Base-by-base conservation (phyloP, 179 eudicot species). In the Patellifolia procumbens region DNA sequence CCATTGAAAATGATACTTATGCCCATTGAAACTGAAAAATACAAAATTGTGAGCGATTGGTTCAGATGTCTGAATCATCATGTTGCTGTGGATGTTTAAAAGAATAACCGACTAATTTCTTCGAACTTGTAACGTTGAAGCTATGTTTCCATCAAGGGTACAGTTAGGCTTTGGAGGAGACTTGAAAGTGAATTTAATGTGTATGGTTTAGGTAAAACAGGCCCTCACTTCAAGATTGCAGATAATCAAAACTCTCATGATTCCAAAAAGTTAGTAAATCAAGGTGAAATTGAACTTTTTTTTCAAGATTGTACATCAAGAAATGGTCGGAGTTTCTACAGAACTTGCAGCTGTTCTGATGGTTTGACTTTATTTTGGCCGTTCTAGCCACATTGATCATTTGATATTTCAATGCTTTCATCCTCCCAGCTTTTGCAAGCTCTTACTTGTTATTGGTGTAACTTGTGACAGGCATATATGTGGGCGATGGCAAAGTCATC, bases 401-500 rank as follows among this genome's bases (percentile, higher is more conserved):
- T 10, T 46, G 72, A 37, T 26, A 10, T 58, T 72, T 51, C 43
- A 22, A 17, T 26, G 26, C 32, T 20, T 37, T 56, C 66, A 73
- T 45, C 16, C 20, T 75, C 51, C 20, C 24, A 45, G 15, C 43
- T 9, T 31, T 55, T 39, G 39, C 42, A 17, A 76, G 64, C n/a
- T 22, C 72, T 71, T 52, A 63, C 37, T n/a, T 2, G 48, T 32
- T 34, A 31, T 39, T 53, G 45, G 28, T 59, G 46, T 67, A 67
- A 49, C 59, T 24, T 60, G 82, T 59, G 16, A 16, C 74, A 92
- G 96, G 96, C 66, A 89, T 92, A 71, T 92, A 89, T 77, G 81
- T 82, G 60, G 96, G 96, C 29, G 89, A 91, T 12, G 96, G 87
- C 60, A 85, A 79, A 68, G 97, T 92, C 68, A 91, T 91, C 77